These are phyloP conservation scores for Pythium rhizo-oryzae DNA, from an alignment of 352 stramenopile species.

Conservation along the genomic window DNA sequence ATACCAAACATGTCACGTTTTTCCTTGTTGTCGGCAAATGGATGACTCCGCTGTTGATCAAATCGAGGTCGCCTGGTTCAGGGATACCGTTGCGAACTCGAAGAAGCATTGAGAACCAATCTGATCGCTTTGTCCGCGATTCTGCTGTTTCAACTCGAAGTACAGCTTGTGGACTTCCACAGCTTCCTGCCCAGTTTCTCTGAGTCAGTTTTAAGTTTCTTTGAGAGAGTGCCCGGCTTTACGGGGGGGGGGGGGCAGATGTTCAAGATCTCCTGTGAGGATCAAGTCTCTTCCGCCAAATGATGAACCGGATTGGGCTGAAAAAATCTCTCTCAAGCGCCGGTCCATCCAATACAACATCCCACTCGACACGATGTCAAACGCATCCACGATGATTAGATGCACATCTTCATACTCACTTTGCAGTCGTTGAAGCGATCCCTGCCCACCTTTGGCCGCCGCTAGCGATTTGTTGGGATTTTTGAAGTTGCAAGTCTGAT, in stretches of 20 bases:
- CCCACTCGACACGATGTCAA: not conserved
- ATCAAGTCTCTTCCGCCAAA: slow-evolving; percentile 4
- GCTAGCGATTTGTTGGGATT: not conserved
- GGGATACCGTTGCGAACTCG: no score
- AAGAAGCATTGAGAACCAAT: no score
- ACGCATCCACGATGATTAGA: slow-evolving; percentile 1
- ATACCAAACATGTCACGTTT: no score
- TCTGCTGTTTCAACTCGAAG: no score
- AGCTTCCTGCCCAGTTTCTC: no score
- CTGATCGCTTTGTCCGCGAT: no score
- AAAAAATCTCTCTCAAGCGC: slow-evolving; percentile 8
- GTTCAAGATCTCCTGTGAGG: not conserved
- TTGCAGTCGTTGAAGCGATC: not conserved
- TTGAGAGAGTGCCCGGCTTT: no score
- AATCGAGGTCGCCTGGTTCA: no score
- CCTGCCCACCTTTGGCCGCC: not conserved
- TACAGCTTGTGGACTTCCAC: no score
- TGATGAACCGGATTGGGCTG: not conserved
- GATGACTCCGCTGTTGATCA: no score
- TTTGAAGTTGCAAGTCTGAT: not conserved
- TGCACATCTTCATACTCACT: slow-evolving; percentile 1
- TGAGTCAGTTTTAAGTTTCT: no score
- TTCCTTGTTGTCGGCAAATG: no score
- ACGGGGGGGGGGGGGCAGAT: not conserved
- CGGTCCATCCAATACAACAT: slow-evolving; percentile 6